Base-by-base conservation (phyloP, 768 basidiomycete species). In the Agaricus subrufescens region DNA sequence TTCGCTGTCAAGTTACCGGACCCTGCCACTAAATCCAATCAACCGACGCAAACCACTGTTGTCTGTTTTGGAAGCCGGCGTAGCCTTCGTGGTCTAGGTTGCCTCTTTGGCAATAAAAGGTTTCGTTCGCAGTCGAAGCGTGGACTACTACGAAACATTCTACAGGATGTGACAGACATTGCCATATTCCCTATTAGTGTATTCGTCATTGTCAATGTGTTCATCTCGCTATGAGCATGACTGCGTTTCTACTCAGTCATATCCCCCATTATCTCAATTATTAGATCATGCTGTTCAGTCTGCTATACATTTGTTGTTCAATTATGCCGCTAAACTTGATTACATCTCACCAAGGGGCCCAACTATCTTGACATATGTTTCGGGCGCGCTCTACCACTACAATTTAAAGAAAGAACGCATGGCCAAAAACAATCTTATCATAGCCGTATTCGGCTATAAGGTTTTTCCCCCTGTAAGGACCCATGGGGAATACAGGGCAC, bases 181-280 rank as follows among this genome's bases (percentile, higher is more conserved):
- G 75, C 78, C 5, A 46, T 74, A 15, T 74, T 75, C 54, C 78
- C 79, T 10, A 47, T 82, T 9, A 63, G 62, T 44, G 56, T 74
- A 15, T 78, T 81, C 60, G 61, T 68, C n/a, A 14, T 72, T 25
- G 66, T 76, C 46, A 73, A 74, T 5, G 65, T 39, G 34, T 58
- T 46, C 43, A 47, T 53, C 43, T 52, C 46, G 45, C 44, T 50
- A 44, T 56, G 46, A 53, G 30, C 30, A 54, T 46, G 54, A 59
- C 63, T 37, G 25, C 19, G 31, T 39, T 25, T 19, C 19, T 50
- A 26, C 25, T 37, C 25, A 11, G 26, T 27, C 19, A 9, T 39
- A 51, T 37, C n/a, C 25, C 4, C 29, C 5, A 31, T 25, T 10
- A 31, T 15, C n/a, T 31, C 19, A 19, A 19, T 19, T 19, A 19